phyloP scores from a whole-genome alignment of 495 filamentous ascomycete species.

The Lophiostoma macrostomum region DNA sequence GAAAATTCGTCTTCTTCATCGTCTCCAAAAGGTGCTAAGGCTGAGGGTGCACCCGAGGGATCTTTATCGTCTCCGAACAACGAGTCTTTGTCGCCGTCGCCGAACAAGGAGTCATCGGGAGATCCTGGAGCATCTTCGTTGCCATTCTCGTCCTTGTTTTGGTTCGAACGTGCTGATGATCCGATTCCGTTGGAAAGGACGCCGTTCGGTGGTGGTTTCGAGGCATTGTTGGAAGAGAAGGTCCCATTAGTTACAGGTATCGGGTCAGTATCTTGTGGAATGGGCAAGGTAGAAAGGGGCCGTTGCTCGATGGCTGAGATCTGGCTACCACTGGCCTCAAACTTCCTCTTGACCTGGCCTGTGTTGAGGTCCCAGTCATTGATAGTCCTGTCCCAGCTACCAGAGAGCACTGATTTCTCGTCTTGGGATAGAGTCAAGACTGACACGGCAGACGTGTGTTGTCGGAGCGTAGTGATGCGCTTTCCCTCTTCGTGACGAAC shows the following conservation, averaged over 20 bases:
- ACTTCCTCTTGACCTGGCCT: constrained; percentile 70
- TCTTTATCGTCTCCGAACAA: constrained; percentile 75
- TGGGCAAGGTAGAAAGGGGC: constrained; percentile 68
- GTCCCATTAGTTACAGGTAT: constrained; percentile 59
- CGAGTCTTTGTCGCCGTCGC: constrained; percentile 60
- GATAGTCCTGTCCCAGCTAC: constrained; percentile 93
- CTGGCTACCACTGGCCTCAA: constrained; percentile 73
- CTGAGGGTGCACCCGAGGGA: constrained; percentile 35
- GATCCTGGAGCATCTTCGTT: constrained; percentile 52
- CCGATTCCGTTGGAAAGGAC: constrained; percentile 47
- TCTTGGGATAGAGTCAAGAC: constrained; percentile 78
- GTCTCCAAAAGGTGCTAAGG: constrained; percentile 40
- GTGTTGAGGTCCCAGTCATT: constrained; percentile 95
- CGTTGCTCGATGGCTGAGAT: constrained; percentile 85
- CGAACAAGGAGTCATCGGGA: constrained; percentile 66
- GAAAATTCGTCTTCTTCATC: constrained; percentile 89
- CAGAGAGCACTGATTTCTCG: constrained; percentile 83
- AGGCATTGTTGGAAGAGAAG: constrained; percentile 61
- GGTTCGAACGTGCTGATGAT: constrained; percentile 7
- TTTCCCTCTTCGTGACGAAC: constrained; percentile 95
- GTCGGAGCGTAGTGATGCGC: constrained; percentile 71
- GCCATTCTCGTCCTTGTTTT: constrained; percentile 33
- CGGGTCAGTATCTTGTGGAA: constrained; percentile 69
- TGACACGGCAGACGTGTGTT: constrained; percentile 90
- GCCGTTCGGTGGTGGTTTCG: constrained; percentile 50